Evolutionary conservation across 129 eudicot genomes (phyloP), one percentile per base, ranked within the genome.

Genomic region (Arctium minus): DNA sequence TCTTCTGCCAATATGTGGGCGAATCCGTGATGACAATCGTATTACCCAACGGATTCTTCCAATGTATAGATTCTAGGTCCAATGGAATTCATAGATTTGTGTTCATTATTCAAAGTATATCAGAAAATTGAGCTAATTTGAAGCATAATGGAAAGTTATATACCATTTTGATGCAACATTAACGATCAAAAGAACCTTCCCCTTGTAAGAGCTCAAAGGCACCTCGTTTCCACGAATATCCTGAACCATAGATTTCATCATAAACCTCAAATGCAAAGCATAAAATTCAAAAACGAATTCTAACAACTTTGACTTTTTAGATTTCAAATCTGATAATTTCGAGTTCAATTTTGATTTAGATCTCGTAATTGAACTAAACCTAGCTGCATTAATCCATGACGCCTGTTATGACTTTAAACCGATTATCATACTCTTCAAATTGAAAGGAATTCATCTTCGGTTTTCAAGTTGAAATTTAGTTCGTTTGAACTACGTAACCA

Each of bases 131-230:
- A 33, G 70, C 70, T 36, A 80, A 60, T 4, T 48, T 68, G 39
- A 70, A 70, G 5, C 64, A 40, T 8, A 86, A 32, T 60, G 32
- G 8, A 62, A 70, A 4, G 40, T 76, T 1, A 6, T 64, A 65
- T 89, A 94, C 98, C 98, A 94, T 81, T 92, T 88, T 7, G 98
- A 94, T 83, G 98, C 98, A 77, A 94, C 98, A 86, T 94, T 94
- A 8, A 94, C 98, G 60, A 94, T 86, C 82, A 94, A 86, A 80
- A 94, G 87, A 84, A 92, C 93, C 87, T 94, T 94, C 83, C 97
- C 97, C 32, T 78, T 81, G 90, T 94, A 94, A 74, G 88, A 87
- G 92, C 93, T 86, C 86, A 94, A 88, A 8, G 94, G 84, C 42
- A 92, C 98, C 80, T 92, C 97, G 71, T 92, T 87, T 84, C 98